Percentiles rank a stretch among this genome's conserved stretches.
Evolutionary conservation across 73 alveolate genomes (phyloP).

Genomic region (Stentor roeselii): DNA sequence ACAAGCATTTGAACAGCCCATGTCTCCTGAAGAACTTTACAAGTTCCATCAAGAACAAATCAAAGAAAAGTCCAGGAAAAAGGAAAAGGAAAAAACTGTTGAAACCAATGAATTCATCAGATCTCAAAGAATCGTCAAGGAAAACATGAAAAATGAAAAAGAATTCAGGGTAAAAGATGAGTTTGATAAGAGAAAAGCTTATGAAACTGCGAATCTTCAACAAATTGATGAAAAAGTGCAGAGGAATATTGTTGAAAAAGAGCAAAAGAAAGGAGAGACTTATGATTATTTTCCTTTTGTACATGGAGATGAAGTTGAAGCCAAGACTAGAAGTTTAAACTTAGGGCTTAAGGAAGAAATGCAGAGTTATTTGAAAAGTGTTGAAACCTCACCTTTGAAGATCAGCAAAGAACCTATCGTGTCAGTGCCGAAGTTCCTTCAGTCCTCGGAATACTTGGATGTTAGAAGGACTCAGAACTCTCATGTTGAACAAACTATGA

Average conservation of each 20-base stretch:
- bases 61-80: neutral
- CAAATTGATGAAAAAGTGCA: neutral
- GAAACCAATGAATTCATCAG: slow-evolving; percentile 31
- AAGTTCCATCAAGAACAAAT: slow-evolving; percentile 18
- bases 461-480: neutral
- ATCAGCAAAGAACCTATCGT: neutral
- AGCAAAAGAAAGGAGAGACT: neutral
- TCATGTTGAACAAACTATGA: slow-evolving; percentile 27
- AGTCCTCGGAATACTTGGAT: slow-evolving; percentile 20
- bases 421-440: slow-evolving; percentile 25
- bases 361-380: neutral
- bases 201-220: neutral
- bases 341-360: slow-evolving; percentile 37
- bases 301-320: slow-evolving; percentile 57
- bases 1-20: slow-evolving; percentile 1
- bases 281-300: slow-evolving; percentile 50
- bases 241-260: neutral
- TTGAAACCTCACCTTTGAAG: neutral
- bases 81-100: slow-evolving; percentile 22
- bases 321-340: slow-evolving; percentile 29
- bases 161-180: slow-evolving; percentile 9
- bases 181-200: neutral
- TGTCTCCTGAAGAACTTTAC: slow-evolving; percentile 12
- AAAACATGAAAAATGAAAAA: slow-evolving; percentile 28
- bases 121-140: neutral